phyloP scores from a whole-genome alignment of 805 yeast genomes.

The Cyberlindnera euphorbiiphila region DNA sequence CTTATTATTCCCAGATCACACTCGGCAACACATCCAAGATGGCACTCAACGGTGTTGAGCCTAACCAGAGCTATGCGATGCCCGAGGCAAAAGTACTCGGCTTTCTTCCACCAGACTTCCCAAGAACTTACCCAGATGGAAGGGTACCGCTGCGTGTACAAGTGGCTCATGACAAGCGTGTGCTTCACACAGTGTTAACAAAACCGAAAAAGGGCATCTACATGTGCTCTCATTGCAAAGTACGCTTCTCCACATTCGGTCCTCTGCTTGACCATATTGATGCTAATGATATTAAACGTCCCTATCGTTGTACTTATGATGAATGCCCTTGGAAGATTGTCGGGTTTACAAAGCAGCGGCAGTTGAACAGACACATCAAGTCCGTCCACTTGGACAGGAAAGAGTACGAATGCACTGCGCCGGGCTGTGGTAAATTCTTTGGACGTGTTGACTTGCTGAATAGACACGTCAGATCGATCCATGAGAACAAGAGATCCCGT shows the following conservation, averaged over 20 bases:
- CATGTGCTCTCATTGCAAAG: slow-evolving; percentile 36
- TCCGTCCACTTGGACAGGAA: slow-evolving; percentile 28
- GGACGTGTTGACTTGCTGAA: slow-evolving; percentile 35
- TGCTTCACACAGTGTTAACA: slow-evolving; percentile 26
- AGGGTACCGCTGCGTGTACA: slow-evolving; percentile 25
- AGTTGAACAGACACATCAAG: slow-evolving; percentile 32
- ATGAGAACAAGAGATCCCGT: slow-evolving; percentile 37
- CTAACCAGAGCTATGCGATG: slow-evolving; percentile 1
- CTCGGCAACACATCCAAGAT: slow-evolving; percentile 2
- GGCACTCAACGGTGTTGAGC: neutral
- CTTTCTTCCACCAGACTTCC: slow-evolving; percentile 28
- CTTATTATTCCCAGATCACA: too few relatives aligned
- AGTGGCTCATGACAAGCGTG: slow-evolving; percentile 31
- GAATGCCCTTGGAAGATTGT: slow-evolving; percentile 40
- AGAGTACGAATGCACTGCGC: slow-evolving; percentile 68
- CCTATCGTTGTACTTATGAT: slow-evolving; percentile 31
- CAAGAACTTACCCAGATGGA: slow-evolving; percentile 23
- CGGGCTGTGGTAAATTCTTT: slow-evolving; percentile 68
- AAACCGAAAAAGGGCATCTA: slow-evolving; percentile 36
- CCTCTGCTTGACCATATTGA: slow-evolving; percentile 37
- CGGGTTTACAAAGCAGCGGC: slow-evolving; percentile 36
- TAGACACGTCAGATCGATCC: slow-evolving; percentile 34
- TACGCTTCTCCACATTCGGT: slow-evolving; percentile 29
- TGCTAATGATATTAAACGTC: slow-evolving; percentile 29
- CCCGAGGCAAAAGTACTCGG: slow-evolving; percentile 9